phyloP scores from a whole-genome alignment of 2,329 filamentous ascomycete species.

The Sporothrix globosa region DNA sequence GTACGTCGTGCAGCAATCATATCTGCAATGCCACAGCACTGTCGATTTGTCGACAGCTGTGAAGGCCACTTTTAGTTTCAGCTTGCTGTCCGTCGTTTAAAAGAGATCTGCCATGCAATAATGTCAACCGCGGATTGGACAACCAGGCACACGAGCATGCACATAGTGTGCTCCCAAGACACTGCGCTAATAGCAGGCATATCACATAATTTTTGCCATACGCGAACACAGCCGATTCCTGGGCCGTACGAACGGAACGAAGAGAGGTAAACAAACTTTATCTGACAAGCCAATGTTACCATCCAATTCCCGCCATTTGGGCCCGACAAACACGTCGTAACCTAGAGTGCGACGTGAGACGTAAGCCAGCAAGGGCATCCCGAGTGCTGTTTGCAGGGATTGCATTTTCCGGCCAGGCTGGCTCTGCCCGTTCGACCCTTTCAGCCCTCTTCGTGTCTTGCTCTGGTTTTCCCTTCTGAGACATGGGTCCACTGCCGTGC shows the following conservation, averaged over 20 bases:
- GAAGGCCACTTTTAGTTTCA: background rate
- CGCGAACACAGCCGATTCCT: background rate
- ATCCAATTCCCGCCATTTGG: background rate
- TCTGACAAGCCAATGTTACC: background rate
- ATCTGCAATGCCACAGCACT: too few relatives aligned
- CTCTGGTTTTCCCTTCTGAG: background rate
- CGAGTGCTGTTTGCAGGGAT: background rate
- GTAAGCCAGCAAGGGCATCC: background rate
- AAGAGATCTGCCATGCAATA: background rate
- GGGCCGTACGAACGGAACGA: too few relatives aligned
- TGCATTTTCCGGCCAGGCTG: background rate
- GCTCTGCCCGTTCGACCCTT: too few relatives aligned
- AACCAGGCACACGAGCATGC: background rate
- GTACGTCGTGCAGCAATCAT: too few relatives aligned
- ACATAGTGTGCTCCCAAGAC: background rate
- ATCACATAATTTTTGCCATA: background rate
- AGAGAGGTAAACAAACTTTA: background rate
- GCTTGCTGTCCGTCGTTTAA: background rate
- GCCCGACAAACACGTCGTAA: conserved; percentile 16
- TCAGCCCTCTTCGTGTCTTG: too few relatives aligned
- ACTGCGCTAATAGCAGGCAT: background rate
- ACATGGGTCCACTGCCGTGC: conserved; percentile 1
- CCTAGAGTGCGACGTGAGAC: too few relatives aligned
- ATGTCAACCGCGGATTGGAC: background rate
- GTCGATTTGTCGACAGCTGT: background rate